Evolutionary conservation across 2,329 filamentous ascomycete genomes (phyloP).

Genomic region (Monilinia fructicola): DNA sequence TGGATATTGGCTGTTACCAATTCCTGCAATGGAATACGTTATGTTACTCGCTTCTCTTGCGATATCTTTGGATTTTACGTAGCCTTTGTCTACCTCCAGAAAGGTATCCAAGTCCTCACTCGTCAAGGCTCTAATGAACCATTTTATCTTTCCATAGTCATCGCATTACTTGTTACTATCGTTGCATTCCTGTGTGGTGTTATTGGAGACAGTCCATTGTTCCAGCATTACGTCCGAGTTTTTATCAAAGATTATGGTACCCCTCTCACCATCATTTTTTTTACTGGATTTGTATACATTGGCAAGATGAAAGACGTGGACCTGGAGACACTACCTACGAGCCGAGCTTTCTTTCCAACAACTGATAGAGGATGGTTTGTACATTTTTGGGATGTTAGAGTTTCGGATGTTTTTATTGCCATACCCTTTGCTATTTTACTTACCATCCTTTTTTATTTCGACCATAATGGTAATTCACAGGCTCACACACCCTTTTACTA

Average conservation of each 20-base stretch:
- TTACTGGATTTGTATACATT: constrained; percentile 84
- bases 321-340: constrained; percentile 71
- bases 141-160: constrained; percentile 76
- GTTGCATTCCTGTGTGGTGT: constrained; percentile 72
- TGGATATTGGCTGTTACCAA: constrained; percentile 82
- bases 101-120: constrained; percentile 82
- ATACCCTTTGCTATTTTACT: constrained; percentile 83
- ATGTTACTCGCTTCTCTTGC: constrained; percentile 87
- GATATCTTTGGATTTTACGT: constrained; percentile 95
- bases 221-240: constrained; percentile 71
- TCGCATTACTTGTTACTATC: constrained; percentile 75
- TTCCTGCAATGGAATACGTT: constrained; percentile 82
- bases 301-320: constrained; percentile 74
- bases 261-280: constrained; percentile 79
- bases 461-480: constrained; percentile 68
- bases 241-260: constrained; percentile 91
- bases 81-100: constrained; percentile 87
- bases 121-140: constrained; percentile 65
- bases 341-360: constrained; percentile 77
- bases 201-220: constrained; percentile 68
- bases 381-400: constrained; percentile 74
- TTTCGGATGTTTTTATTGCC: constrained; percentile 75
- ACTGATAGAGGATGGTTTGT: constrained; percentile 73
- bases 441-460: constrained; percentile 85
- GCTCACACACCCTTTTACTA: not conserved